Base-by-base conservation (phyloP, 768 basidiomycete genomes). In the Mycena leptocephala region DNA sequence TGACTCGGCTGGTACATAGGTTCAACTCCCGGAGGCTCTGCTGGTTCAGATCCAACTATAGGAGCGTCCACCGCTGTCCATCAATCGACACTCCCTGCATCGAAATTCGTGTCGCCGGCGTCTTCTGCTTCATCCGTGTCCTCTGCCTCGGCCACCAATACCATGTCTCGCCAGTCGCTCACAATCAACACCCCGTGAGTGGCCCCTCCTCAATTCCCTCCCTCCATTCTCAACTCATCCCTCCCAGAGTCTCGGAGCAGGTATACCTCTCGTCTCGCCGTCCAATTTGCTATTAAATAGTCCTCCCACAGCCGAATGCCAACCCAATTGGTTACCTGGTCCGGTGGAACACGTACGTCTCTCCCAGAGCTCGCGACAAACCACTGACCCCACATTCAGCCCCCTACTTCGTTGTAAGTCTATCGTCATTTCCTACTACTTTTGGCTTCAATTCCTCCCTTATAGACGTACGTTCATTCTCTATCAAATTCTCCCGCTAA, bases 351-450 rank as follows among this genome's bases (percentile, higher is more conserved):
- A 14, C 26, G 93, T 93, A 80, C 74, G 92, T 86, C 53, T 35
- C 18, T 71, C 13, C 10, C 48, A 48, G 13, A 37, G 35, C 35
- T 37, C 35, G 13, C 7, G 35, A 37, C 35, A 37, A 13, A 6
- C 35, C 13, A 13, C 83, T 74, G 18, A 80, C 46, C 2, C 41
- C 26, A 69, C 55, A 43, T 13, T 24, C 11, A 95, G 93, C 84
- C 41, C 93, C 94, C 41, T 95, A 88, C 88, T 90, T 85, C 80
- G 78, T 94, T 88, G 94, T 95, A 83, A 65, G 93, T 88, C 14
- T 37, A 41, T 32, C n/a, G 8, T 8, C 35, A 26, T 33, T 32
- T 24, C 35, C 32, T 70, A 33, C 24, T 32, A 6, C 35, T 37
- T 43, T 20, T 2, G 24, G 53, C 14, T 43, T 32, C 22, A 61